Evolutionary conservation across 192 early-diverging fungal species (phyloP).

Genomic region (Spinellus fusiger): DNA sequence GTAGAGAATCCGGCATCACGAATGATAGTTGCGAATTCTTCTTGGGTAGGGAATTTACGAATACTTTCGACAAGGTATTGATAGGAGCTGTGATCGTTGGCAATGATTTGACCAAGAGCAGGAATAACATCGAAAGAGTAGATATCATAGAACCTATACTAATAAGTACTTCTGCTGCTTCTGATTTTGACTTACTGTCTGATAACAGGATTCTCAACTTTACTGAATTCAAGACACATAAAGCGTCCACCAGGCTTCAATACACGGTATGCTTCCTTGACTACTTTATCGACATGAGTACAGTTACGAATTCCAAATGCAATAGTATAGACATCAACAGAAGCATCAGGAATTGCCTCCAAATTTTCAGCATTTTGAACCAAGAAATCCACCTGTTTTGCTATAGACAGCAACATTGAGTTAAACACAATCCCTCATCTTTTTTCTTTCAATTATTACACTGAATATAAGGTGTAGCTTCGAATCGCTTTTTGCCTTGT

Average conservation of each 20-base stretch:
- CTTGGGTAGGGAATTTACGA: conserved; percentile 86
- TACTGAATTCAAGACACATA: conserved; percentile 91
- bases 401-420: conserved; percentile 18
- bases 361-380: conserved; percentile 91
- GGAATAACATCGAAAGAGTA: conserved; percentile 97
- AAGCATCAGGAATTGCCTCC: conserved; percentile 61
- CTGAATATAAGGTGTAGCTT: conserved; percentile 41
- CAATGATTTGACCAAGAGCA: conserved; percentile 76
- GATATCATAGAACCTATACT: conserved; percentile 70
- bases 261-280: conserved; percentile 88
- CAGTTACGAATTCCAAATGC: conserved; percentile 98
- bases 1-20: conserved; percentile 83
- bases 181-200: conserved; percentile 49
- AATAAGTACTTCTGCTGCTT: neutral
- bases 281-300: conserved; percentile 84
- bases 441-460: conserved; percentile 24
- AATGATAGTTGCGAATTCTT: conserved; percentile 88
- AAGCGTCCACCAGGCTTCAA: conserved; percentile 95
- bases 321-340: conserved; percentile 92
- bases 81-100: conserved; percentile 86
- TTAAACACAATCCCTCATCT: conserved; percentile 19
- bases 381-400: conserved; percentile 62
- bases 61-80: conserved; percentile 98
- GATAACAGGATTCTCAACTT: conserved; percentile 84
- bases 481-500: conserved; percentile 76